Evolutionary conservation across 495 filamentous ascomycete genomes (phyloP).

Genomic region (Aspergillus kassunensis): DNA sequence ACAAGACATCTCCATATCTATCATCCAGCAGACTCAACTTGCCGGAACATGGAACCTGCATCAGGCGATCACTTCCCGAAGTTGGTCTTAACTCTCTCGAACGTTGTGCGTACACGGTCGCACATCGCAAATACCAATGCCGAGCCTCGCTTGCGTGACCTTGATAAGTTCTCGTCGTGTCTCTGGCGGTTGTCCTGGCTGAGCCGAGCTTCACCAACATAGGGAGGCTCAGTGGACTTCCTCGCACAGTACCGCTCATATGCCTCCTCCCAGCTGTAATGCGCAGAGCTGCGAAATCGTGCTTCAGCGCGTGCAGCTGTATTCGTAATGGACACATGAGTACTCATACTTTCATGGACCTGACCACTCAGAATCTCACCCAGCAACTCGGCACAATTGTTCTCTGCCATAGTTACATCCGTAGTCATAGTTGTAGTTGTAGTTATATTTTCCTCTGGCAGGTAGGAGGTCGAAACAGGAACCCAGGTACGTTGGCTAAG

Average conservation of each 20-base stretch:
- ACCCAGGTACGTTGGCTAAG: no score
- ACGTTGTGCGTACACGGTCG: constrained; percentile 4
- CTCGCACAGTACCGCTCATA: background rate
- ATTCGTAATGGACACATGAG: no score
- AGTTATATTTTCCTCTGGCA: no score
- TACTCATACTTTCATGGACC: no score
- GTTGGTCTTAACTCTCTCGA: constrained; percentile 7
- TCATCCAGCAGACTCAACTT: background rate
- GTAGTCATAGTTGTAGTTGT: no score
- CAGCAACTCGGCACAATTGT: no score
- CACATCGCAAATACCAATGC: constrained; percentile 9
- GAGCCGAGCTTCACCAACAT: background rate
- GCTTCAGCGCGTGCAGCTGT: no score
- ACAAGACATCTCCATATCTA: constrained; percentile 1
- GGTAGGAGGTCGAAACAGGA: no score
- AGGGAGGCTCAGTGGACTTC: background rate
- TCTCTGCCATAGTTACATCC: no score
- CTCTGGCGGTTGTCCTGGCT: background rate
- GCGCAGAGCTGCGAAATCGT: background rate
- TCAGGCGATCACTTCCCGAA: constrained; percentile 10
- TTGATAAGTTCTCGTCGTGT: background rate
- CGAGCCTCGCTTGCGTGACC: constrained; percentile 3
- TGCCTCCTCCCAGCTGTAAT: background rate
- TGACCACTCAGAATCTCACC: no score
- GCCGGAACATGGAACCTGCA: background rate